Evolutionary conservation across 75 land plant species (phyloP), one percentile per base, ranked within the genome.

Genomic region (Sequoiadendron giganteum): DNA sequence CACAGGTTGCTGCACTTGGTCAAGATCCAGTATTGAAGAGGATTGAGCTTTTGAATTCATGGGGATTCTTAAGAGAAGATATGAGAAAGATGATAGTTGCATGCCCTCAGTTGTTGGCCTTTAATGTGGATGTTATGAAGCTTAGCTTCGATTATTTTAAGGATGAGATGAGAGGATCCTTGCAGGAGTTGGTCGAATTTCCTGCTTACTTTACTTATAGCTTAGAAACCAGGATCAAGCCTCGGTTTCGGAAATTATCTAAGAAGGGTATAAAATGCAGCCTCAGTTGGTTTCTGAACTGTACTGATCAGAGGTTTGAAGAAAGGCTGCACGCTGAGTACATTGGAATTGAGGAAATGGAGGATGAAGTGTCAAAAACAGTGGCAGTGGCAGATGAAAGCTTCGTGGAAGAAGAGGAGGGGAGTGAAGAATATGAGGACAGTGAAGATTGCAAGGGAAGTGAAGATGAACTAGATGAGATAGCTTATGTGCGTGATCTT

Each of bases 191-290:
- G 82, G 95, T 95, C 3, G 88, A 79, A 1, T 98, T 96, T 87
- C 98, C 98, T 43, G 92, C 96, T 45, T 96, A 91, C 91, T 96
- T 96, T 87, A 96, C 96, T 55, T 98, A 95, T 85, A 92, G 93
- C 58, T 87, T 98, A 45, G 95, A 95, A 80, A 90, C 94, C 25
- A 95, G 96, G 1, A 92, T 98, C 54, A 93, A 89, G 45, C 96
- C 95, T 28, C 88, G 98, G 34, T 93, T 94, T 91, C 45, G 83
- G 84, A 86, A 86, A 73, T 86, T 96, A 83, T 85, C 87, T 0
- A 85, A 88, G 86, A 96, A 91, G 89, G 95, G 94, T 10, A 61
- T 96, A 16, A 89, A 93, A 40, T 96, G 94, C 87, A 96, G 97
- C 52, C 88, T 97, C 13, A 91, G 90, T 10, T 96, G 98, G 98